These are phyloP conservation scores for Aspergillus thermomutatus DNA, from an alignment of 2,329 filamentous ascomycete genomes.

Conservation along the genomic window DNA sequence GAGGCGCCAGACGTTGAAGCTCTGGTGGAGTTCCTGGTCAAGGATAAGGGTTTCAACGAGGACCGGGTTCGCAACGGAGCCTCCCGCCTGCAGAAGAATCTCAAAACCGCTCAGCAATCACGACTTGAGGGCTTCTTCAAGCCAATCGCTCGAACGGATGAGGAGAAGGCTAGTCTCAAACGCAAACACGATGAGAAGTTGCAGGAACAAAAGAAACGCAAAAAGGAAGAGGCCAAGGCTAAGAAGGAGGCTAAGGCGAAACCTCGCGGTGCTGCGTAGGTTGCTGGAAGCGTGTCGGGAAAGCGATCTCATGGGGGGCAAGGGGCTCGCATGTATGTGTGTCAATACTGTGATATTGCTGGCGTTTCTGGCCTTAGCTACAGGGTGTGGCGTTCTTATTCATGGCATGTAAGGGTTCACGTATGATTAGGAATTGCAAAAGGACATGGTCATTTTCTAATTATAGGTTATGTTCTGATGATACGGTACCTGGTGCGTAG, in stretches of 20 bases:
- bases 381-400: not conserved
- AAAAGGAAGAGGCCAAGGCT: slow-evolving; percentile 90
- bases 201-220: slow-evolving; percentile 90
- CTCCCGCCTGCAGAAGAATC: slow-evolving; percentile 77
- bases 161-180: slow-evolving; percentile 80
- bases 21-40: slow-evolving; percentile 82
- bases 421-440: not conserved
- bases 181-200: slow-evolving; percentile 90
- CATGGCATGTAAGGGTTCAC: not conserved
- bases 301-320: no score
- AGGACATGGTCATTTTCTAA: not conserved
- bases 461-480: no score
- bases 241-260: slow-evolving; percentile 90
- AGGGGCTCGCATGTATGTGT: not conserved
- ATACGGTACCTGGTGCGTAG: no score
- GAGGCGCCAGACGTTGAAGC: slow-evolving; percentile 88
- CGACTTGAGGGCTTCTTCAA: slow-evolving; percentile 97
- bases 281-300: not conserved
- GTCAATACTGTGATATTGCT: not conserved
- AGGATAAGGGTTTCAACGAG: slow-evolving; percentile 95
- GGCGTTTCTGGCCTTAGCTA: not conserved
- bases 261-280: slow-evolving; percentile 62
- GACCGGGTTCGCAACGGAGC: slow-evolving; percentile 82
- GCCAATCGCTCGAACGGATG: slow-evolving; percentile 80
- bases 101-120: slow-evolving; percentile 87